Evolutionary conservation across 2,329 filamentous ascomycete genomes (phyloP).

Genomic region (Trichothecium roseum): DNA sequence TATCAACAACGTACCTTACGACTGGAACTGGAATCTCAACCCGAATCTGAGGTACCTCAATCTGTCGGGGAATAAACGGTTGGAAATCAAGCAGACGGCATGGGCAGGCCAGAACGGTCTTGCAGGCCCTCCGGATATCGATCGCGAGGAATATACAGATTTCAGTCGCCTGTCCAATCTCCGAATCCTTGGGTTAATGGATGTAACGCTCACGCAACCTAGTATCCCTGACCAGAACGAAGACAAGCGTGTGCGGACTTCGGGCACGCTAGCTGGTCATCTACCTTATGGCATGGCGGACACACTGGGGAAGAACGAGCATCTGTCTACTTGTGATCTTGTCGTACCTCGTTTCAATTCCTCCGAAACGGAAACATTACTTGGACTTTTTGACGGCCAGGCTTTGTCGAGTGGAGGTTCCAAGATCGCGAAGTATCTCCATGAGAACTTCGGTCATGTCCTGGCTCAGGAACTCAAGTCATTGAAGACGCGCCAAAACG

Average conservation of each 20-base stretch:
- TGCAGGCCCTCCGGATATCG: conserved; percentile 36
- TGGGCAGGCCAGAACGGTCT: conserved; percentile 27
- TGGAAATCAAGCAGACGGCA: conserved; percentile 70
- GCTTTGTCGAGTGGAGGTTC: conserved; percentile 81
- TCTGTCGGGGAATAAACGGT: conserved; percentile 87
- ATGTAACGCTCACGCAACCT: conserved; percentile 88
- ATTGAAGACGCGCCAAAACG: conserved; percentile 54
- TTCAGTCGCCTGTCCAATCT: conserved; percentile 79
- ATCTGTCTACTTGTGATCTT: conserved; percentile 90
- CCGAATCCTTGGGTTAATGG: conserved; percentile 87
- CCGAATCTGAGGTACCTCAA: conserved; percentile 91
- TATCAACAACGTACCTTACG: conserved; percentile 96
- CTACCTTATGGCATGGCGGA: conserved; percentile 97
- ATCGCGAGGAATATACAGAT: conserved; percentile 64
- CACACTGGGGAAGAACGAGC: conserved; percentile 83
- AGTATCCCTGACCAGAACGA: conserved; percentile 93
- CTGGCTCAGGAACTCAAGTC: conserved; percentile 74
- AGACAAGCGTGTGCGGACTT: conserved; percentile 90
- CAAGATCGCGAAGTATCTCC: conserved; percentile 90
- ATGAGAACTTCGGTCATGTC: conserved; percentile 86
- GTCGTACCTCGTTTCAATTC: conserved; percentile 88
- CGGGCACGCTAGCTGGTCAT: conserved; percentile 82
- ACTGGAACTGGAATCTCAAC: conserved; percentile 99
- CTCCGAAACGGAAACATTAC: conserved; percentile 76
- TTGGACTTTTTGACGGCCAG: conserved; percentile 95